Conservation (phyloP, 345 rosid genomes). For the Citrus sinensis region DNA sequence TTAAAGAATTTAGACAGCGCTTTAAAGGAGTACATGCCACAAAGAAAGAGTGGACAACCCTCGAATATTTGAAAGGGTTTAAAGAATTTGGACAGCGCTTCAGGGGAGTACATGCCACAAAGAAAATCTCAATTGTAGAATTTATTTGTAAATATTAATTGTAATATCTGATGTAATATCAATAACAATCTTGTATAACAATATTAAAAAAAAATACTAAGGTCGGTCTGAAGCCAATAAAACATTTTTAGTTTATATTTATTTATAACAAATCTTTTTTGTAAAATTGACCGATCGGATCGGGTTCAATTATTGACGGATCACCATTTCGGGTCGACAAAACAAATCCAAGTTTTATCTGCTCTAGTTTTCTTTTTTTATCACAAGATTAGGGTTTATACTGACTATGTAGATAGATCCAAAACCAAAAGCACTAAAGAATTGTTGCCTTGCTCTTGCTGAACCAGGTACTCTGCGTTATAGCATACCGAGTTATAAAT, state of each 20-base stretch:
- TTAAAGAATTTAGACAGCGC: no score
- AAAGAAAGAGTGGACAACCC: no score
- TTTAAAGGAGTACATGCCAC: no score
- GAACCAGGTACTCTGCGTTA: slow-evolving; percentile 1
- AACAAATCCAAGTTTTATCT: not conserved
- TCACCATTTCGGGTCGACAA: not conserved
- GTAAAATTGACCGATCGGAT: not conserved
- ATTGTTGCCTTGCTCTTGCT: not conserved
- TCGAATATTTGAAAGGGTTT: rapidly evolving
- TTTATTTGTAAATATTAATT: no score
- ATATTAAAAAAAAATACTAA: no score
- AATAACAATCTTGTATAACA: rapidly evolving
- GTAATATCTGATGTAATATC: no score
- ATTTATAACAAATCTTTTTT: not conserved
- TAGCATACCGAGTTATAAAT: not conserved
- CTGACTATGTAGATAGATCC: not conserved
- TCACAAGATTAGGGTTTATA: slow-evolving; percentile 3
- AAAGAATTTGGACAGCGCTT: no score
- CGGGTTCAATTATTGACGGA: not conserved
- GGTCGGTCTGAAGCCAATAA: no score
- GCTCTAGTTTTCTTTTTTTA: not conserved
- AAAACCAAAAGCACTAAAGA: not conserved
- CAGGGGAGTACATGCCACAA: rapidly evolving
- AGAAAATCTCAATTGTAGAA: rapidly evolving
- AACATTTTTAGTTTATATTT: no score